Percentiles rank a stretch among this genome's conserved stretches.
Evolutionary conservation across 441 rosid genomes (phyloP).

Genomic region (Hypseocharis bilobata): DNA sequence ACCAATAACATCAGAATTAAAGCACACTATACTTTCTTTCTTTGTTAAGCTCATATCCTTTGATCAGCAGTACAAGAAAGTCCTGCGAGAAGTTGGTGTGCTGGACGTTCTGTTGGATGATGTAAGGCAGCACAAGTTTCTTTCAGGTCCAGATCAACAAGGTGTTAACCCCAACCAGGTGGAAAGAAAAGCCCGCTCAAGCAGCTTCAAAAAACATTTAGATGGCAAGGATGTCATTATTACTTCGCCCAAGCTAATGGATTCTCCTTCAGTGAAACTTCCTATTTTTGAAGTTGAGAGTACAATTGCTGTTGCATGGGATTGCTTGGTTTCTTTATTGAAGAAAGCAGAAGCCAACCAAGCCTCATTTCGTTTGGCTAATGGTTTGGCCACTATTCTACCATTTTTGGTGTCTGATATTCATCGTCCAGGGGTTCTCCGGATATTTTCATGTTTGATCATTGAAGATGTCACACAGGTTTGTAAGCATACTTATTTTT

Average conservation of each 20-base stretch:
- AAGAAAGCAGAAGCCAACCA: constrained; percentile 96
- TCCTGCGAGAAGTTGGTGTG: constrained; percentile 95
- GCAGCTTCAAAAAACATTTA: constrained; percentile 78
- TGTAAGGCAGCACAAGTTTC: constrained; percentile 89
- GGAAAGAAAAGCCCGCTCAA: constrained; percentile 66
- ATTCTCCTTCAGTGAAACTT: constrained; percentile 65
- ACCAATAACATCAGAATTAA: constrained; percentile 74
- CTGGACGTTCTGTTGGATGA: constrained; percentile 92
- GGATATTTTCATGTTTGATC: constrained; percentile 86
- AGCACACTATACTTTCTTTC: constrained; percentile 87
- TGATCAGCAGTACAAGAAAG: constrained; percentile 98
- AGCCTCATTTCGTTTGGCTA: constrained; percentile 77
- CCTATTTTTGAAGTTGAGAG: constrained; percentile 82
- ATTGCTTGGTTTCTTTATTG: constrained; percentile 82
- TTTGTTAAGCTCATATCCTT: constrained; percentile 93
- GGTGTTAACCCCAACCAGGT: constrained; percentile 37
- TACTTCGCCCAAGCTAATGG: constrained; percentile 83
- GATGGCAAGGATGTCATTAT: constrained; percentile 75
- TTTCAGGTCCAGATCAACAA: constrained; percentile 61
- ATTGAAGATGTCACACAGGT: constrained; percentile 89
- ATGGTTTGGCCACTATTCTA: constrained; percentile 77
- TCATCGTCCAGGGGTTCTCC: constrained; percentile 91
- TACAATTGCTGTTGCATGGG: constrained; percentile 88
- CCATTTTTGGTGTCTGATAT: constrained; percentile 73
- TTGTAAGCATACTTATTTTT: constrained; percentile 20